Percentiles rank a stretch among this genome's conserved stretches.
phyloP scores from a whole-genome alignment of 164 flowering plant genomes.

The Magnolia changhungtana region DNA sequence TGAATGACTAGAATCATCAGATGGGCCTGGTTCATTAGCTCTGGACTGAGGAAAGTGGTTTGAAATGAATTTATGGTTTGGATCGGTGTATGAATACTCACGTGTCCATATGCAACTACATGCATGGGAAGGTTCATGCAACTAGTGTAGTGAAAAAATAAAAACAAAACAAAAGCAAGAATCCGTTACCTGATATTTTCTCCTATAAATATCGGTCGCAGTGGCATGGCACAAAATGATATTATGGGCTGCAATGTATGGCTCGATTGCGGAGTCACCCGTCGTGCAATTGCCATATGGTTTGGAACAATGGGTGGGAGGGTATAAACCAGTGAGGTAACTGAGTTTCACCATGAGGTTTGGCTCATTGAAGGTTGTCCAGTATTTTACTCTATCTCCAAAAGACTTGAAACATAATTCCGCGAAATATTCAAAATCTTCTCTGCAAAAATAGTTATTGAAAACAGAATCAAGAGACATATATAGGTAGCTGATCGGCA shows the following conservation, averaged over 20 bases:
- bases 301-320: slow-evolving; percentile 7
- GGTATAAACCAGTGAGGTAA: slow-evolving; percentile 1
- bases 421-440: slow-evolving; percentile 9
- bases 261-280: slow-evolving; percentile 6
- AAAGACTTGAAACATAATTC: slow-evolving; percentile 9
- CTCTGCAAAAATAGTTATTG: background rate
- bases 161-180: background rate
- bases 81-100: no score
- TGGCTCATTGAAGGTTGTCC: slow-evolving; percentile 12
- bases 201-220: slow-evolving; percentile 11
- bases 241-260: slow-evolving; percentile 12
- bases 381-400: slow-evolving; percentile 14
- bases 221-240: slow-evolving; percentile 7
- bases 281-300: background rate
- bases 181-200: slow-evolving; percentile 8
- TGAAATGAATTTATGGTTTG: no score
- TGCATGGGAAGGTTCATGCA: no score
- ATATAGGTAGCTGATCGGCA: no score
- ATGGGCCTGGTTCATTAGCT: no score
- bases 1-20: no score
- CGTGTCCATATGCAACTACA: no score
- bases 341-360: background rate
- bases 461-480: slow-evolving; percentile 4
- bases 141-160: background rate
- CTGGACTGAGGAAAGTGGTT: no score